Evolutionary conservation across 805 yeast genomes (phyloP).

Genomic region (Sugiyamaella mastotermitis): DNA sequence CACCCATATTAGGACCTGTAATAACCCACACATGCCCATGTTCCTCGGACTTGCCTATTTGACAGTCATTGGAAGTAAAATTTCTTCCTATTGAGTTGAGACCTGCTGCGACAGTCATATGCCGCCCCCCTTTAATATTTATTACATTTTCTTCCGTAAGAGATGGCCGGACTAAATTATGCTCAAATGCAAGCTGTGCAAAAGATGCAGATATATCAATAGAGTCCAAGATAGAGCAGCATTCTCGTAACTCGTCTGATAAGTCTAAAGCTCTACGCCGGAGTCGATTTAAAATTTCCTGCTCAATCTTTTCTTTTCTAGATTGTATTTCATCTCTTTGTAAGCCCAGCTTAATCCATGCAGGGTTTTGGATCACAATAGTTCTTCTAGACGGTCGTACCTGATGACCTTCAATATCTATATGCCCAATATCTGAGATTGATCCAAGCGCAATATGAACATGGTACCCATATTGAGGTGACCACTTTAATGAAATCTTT

Average conservation of each 20-base stretch:
- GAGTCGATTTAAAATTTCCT: conserved; percentile 43
- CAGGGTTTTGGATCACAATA: conserved; percentile 39
- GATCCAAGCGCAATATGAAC: conserved; percentile 37
- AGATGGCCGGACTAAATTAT: conserved; percentile 58
- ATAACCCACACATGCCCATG: conserved; percentile 47
- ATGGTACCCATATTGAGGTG: conserved; percentile 41
- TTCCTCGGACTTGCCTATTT: conserved; percentile 16
- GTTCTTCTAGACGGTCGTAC: conserved; percentile 39
- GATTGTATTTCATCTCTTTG: conserved; percentile 40
- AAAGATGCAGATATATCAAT: conserved; percentile 72
- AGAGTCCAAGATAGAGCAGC: conserved; percentile 50
- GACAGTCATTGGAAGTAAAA: conserved; percentile 45
- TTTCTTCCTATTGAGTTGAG: conserved; percentile 41
- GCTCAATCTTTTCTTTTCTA: conserved; percentile 52
- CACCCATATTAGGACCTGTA: conserved; percentile 93
- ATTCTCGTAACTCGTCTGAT: conserved; percentile 42
- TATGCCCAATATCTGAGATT: background rate
- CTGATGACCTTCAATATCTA: conserved; percentile 21
- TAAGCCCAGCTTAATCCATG: conserved; percentile 51
- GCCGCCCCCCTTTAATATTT: conserved; percentile 63
- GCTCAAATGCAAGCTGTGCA: conserved; percentile 64
- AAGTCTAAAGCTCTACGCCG: conserved; percentile 40
- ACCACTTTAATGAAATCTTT: conserved; percentile 34
- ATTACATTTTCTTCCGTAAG: conserved; percentile 45
- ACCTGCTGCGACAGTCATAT: conserved; percentile 79